A percentile compares a stretch with the other conserved stretches of the same genome.
Conservation (phyloP, 805 yeast genomes). For the Candida vartiovaarae region DNA sequence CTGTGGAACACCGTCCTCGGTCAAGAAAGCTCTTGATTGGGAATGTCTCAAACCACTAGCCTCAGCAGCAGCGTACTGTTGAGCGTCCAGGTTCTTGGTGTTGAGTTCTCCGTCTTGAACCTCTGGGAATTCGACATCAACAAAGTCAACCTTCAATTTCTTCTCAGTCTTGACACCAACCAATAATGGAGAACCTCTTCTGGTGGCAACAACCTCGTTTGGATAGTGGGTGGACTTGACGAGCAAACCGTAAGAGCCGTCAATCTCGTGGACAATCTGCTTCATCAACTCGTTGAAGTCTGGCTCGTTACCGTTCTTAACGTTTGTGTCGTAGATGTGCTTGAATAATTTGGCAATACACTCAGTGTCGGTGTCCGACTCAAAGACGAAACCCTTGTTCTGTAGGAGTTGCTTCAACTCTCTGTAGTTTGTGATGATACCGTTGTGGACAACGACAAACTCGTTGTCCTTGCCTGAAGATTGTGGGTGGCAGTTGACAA, state of each 20-base stretch:
- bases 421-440: slow-evolving; percentile 94
- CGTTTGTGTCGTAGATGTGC: slow-evolving; percentile 75
- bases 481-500: slow-evolving; percentile 91
- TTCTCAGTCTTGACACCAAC: slow-evolving; percentile 96
- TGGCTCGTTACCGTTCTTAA: slow-evolving; percentile 64
- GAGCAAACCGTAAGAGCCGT: slow-evolving; percentile 95
- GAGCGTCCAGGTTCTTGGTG: slow-evolving; percentile 16
- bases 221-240: slow-evolving; percentile 92
- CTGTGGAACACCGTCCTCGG: slow-evolving; percentile 88
- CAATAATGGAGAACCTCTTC: slow-evolving; percentile 96
- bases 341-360: slow-evolving; percentile 94
- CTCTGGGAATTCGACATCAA: slow-evolving; percentile 90
- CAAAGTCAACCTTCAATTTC: slow-evolving; percentile 94
- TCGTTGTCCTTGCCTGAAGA: slow-evolving; percentile 77
- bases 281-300: slow-evolving; percentile 92
- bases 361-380: slow-evolving; percentile 95
- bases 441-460: slow-evolving; percentile 93
- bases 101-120: slow-evolving; percentile 24
- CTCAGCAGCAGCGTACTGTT: slow-evolving; percentile 44
- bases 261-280: slow-evolving; percentile 84
- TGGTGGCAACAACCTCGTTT: slow-evolving; percentile 91
- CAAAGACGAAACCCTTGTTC: slow-evolving; percentile 76
- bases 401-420: slow-evolving; percentile 78
- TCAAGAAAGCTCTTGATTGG: slow-evolving; percentile 92
- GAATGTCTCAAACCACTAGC: slow-evolving; percentile 61